Evolutionary conservation across 495 filamentous ascomycete species (phyloP).

Genomic region (Aspergillus avenaceus): DNA sequence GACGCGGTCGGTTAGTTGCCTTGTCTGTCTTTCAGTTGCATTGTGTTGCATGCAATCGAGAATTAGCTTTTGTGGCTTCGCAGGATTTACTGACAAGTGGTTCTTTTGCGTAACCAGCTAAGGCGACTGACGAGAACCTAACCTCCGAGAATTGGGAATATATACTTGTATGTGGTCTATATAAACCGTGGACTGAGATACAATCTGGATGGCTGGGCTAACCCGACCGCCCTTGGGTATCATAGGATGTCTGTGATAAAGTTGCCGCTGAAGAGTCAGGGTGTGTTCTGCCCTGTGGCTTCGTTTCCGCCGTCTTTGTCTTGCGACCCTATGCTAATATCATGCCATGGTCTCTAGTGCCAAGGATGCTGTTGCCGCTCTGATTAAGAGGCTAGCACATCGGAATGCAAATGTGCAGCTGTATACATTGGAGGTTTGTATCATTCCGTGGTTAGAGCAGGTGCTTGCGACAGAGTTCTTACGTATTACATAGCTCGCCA

Average conservation of each 20-base stretch:
- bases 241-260: slow-evolving; percentile 90
- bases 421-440: slow-evolving; percentile 85
- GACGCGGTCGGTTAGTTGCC: slow-evolving; percentile 68
- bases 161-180: slow-evolving; percentile 62
- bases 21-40: background rate
- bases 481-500: slow-evolving; percentile 57
- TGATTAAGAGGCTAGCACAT: slow-evolving; percentile 96
- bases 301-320: background rate
- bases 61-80: background rate
- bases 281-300: slow-evolving; percentile 30
- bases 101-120: slow-evolving; percentile 54
- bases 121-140: slow-evolving; percentile 97
- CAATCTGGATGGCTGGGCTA: background rate
- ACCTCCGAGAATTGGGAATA: slow-evolving; percentile 98
- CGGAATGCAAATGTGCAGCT: slow-evolving; percentile 99
- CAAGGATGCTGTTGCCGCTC: slow-evolving; percentile 86
- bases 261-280: slow-evolving; percentile 64
- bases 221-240: slow-evolving; percentile 15
- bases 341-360: slow-evolving; percentile 41
- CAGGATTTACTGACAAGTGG: slow-evolving; percentile 17
- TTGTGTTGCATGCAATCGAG: background rate
- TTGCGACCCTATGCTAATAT: slow-evolving; percentile 14
- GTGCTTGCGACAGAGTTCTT: slow-evolving; percentile 3
- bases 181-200: background rate
- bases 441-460: background rate